Evolutionary conservation across 2,329 filamentous ascomycete species (phyloP).

Genomic region (Chaetomiaceae sp.): DNA sequence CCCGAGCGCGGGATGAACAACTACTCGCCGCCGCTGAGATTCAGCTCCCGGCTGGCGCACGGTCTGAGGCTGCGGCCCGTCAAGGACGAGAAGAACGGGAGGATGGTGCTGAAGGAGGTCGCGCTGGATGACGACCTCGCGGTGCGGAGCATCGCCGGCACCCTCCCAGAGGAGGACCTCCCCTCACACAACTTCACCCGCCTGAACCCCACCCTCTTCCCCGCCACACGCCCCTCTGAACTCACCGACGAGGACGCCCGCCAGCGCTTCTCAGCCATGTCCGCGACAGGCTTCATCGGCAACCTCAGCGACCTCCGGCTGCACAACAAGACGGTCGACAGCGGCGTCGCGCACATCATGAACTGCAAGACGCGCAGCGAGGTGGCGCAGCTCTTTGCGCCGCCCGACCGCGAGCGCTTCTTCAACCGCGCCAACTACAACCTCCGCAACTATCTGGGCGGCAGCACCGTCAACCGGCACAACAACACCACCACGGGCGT

Average conservation of each 20-base stretch:
- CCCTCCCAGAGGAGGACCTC: not conserved
- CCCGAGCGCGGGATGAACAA: constrained; percentile 18
- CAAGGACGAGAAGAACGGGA: not conserved
- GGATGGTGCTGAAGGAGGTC: not conserved
- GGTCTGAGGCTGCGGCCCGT: constrained; percentile 5
- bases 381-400: not conserved
- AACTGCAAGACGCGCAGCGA: constrained; percentile 17
- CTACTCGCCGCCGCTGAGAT: constrained; percentile 26
- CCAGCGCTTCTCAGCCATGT: not conserved
- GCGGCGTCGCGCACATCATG: constrained; percentile 11
- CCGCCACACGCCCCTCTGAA: not conserved
- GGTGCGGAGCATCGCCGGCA: too few relatives aligned
- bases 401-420: rapidly evolving
- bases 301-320: not conserved
- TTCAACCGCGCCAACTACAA: constrained; percentile 25
- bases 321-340: not conserved
- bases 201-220: not conserved
- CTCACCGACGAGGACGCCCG: not conserved
- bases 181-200: not conserved
- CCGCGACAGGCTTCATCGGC: not conserved
- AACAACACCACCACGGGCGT: not conserved
- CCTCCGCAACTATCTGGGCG: constrained; percentile 19
- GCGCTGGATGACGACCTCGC: not conserved
- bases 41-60: constrained; percentile 25
- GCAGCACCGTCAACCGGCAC: too few relatives aligned